Conservation (phyloP, 305 asterid species). For the Solanum hybrid region DNA sequence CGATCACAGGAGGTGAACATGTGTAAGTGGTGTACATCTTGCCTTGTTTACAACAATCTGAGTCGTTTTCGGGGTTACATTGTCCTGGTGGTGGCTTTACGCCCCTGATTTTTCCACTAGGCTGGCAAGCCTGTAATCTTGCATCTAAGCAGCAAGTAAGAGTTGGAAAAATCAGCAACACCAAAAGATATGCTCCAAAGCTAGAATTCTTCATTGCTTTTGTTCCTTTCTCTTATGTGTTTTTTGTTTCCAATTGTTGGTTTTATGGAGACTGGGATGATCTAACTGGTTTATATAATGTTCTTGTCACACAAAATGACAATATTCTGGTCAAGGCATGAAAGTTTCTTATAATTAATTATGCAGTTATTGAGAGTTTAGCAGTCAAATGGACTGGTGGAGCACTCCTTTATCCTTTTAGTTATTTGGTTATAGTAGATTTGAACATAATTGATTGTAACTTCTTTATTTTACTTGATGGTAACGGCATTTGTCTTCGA, state of each 20-base stretch:
- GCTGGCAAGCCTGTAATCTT: too few relatives aligned
- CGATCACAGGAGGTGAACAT: too few relatives aligned
- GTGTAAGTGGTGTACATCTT: too few relatives aligned
- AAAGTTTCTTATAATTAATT: not conserved
- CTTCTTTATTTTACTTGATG: not conserved
- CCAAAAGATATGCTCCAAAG: too few relatives aligned
- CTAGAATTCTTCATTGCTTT: too few relatives aligned
- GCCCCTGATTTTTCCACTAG: too few relatives aligned
- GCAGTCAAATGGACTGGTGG: not conserved
- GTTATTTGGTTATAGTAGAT: not conserved
- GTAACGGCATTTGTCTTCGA: not conserved
- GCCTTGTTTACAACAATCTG: too few relatives aligned
- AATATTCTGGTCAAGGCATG: not conserved
- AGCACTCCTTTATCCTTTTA: not conserved
- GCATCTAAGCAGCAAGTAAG: too few relatives aligned
- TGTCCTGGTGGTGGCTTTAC: too few relatives aligned
- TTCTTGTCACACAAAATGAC: not conserved
- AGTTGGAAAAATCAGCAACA: too few relatives aligned
- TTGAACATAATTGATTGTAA: not conserved
- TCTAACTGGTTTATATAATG: not conserved
- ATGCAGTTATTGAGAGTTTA: not conserved
- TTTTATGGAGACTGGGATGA: not conserved
- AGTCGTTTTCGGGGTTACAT: too few relatives aligned
- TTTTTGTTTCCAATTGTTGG: not conserved
- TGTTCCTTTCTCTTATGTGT: too few relatives aligned